A percentile compares a stretch with the other conserved stretches of the same genome.
These are phyloP conservation scores for Trametes hirsuta DNA, from an alignment of 1,284 basidiomycete genomes.

Conservation along the genomic window DNA sequence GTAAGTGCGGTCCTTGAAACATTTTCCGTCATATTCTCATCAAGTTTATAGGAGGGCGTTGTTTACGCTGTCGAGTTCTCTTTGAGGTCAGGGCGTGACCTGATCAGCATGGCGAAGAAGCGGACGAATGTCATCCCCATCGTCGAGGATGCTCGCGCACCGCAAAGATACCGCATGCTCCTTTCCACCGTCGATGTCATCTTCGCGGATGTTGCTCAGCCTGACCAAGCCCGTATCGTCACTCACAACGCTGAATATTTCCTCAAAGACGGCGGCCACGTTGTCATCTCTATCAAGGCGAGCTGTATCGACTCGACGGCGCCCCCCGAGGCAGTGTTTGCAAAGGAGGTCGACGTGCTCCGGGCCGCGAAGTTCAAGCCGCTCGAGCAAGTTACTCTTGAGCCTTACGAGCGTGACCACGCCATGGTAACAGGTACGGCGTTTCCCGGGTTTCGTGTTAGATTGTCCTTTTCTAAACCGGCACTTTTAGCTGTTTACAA, in stretches of 20 bases:
- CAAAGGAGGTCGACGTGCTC: constrained; percentile 86
- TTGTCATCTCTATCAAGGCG: constrained; percentile 98
- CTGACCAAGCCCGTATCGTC: constrained; percentile 97
- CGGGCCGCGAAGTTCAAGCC: constrained; percentile 88
- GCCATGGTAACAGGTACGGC: constrained; percentile 76
- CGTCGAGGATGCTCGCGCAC: constrained; percentile 95
- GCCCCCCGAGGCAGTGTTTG: constrained; percentile 90
- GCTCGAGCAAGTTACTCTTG: constrained; percentile 90
- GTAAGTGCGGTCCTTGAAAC: constrained; percentile 41
- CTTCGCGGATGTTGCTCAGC: constrained; percentile 98
- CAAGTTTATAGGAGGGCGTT: constrained; percentile 73
- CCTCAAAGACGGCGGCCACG: constrained; percentile 93
- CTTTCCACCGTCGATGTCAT: constrained; percentile 93
- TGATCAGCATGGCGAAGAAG: constrained; percentile 99
- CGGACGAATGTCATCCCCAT: constrained; percentile 99
- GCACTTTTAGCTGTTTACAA: constrained; percentile 51
- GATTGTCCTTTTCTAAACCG: not conserved
- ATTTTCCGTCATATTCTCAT: not conserved
- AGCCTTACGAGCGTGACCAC: constrained; percentile 84
- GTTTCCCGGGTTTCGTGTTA: not conserved
- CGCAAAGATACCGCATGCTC: constrained; percentile 95
- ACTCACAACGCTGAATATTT: constrained; percentile 94
- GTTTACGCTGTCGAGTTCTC: constrained; percentile 99
- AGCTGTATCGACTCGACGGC: constrained; percentile 98
- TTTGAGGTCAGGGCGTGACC: constrained; percentile 92